Base-by-base conservation (phyloP, 2,329 filamentous ascomycete genomes). In the Ambrosiella cleistominuta region DNA sequence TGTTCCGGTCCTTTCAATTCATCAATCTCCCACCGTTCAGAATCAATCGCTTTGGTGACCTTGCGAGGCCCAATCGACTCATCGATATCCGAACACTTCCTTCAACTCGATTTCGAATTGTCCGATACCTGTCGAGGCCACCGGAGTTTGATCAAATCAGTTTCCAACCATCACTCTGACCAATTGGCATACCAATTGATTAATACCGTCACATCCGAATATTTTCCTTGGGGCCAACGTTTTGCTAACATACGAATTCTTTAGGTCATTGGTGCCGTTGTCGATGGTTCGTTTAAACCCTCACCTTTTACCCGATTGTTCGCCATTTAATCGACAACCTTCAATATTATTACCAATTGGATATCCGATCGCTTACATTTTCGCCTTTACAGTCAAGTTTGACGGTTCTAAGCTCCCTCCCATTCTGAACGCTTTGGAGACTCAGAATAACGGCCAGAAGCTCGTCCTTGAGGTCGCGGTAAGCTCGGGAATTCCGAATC, bases 191-290 rank as follows among this genome's bases (percentile, higher is more conserved):
- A 47, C 19, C 27, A 51, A 51, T 51, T 51, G 15, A 51, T 51
- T 36, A 36, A 7, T 51, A 11, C 9, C 27, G 45, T 15, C 17
- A 51, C 35, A 15, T 51, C 47, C 47, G 47, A 51, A 11, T 9
- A 2, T 3, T 35, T 12, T 35, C 4, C 27, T n/a, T 51, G 37
- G 52, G 40, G 47, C 42, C 51, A 56, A 51, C 39, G 37, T 37
- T 54, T 53, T 60, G 65, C 68, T 72, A 67, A 73, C 67, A 62
- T 64, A 27, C 17, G 12, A 35, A 17, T 51, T 51, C 12, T 54
- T 17, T 76, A 89, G 78, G 90, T 96, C 74, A 96, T 96, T 77
- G 90, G 93, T 86, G 91, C 93, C 78, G 90, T 97, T 72, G 93
- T 97, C 69, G 93, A 97, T 78, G 89, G 88, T 95, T 79, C 78